Base-by-base conservation (phyloP, 2,329 filamentous ascomycete species). In the Biscogniauxia mediterranea region DNA sequence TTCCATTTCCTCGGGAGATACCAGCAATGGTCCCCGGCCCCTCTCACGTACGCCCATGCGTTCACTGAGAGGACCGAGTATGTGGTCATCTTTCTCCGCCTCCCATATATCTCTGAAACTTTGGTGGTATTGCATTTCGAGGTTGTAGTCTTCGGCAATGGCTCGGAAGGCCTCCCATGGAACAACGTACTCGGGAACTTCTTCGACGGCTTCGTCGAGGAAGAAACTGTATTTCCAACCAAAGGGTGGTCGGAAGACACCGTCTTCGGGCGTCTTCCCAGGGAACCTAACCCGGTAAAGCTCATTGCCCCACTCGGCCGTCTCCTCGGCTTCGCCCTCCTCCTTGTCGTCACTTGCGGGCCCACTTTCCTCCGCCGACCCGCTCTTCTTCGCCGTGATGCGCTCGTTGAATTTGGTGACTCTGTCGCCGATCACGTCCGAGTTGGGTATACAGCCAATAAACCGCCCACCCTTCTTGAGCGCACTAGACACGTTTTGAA, bases 211-310 rank as follows among this genome's bases (percentile, higher is more conserved):
- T 78, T 99, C 95, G 70, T 95, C 89, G 60, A 99, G 87, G 76
- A 93, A 96, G 80, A 97, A 99, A 73, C 88, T 96, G 79, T 99
- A 99, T 76, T 95, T 97, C 93, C 95, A 98, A 55, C 94, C 95
- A 73, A 93, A 98, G 0, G 95, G 92, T 5, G 95, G 95, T 5
- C 95, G 88, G 79, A 99, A 99, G 32, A 95, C 83, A 57, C 95
- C 95, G 73, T 97, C 92, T 20, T 87, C 83, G 4, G 93, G 92
- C 0, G 92, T 93, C 71, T 89, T 84, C 21, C 89, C 89, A 0
- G 92, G 91, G 72, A 99, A 98, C 55, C 90, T 88, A 57, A 99
- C 93, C 20, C 88, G 87, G 77, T 98, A 99, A 73, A 98, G 92
- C 64, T 86, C 87, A 74, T 99, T 99, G 60, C 95, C 94, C 91